Percentiles rank a stretch among this genome's conserved stretches.
These are phyloP conservation scores for Macrolepiota fuliginosa DNA, from an alignment of 768 basidiomycete genomes.

Conservation along the genomic window DNA sequence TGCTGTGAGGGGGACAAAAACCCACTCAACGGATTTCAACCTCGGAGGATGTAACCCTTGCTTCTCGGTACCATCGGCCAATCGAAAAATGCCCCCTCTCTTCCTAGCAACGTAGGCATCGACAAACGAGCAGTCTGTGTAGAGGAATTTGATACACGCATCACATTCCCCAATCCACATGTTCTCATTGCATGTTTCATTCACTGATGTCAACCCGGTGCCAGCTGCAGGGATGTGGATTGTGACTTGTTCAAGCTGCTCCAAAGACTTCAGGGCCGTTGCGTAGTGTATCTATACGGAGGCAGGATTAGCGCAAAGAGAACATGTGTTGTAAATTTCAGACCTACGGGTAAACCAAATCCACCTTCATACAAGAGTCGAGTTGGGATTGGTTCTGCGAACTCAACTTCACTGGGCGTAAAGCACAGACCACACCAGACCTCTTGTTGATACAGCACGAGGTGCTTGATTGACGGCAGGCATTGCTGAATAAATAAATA, in stretches of 20 bases:
- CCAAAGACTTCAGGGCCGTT: neutral
- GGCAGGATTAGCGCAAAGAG: neutral
- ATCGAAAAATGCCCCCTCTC: neutral
- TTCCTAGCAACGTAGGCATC: neutral
- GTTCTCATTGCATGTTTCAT: neutral
- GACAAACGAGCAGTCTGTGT: neutral
- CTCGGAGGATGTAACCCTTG: neutral
- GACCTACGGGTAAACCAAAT: conserved; percentile 2
- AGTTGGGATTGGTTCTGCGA: neutral
- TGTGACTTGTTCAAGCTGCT: neutral
- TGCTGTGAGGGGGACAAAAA: neutral
- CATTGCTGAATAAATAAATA: neutral
- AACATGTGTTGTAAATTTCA: neutral
- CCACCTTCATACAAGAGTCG: conserved; percentile 1
- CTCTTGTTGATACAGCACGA: neutral
- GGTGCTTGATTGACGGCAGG: neutral
- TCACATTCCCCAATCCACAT: conserved; percentile 13
- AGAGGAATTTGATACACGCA: neutral
- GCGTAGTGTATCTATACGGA: conserved; percentile 6
- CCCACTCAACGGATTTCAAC: neutral
- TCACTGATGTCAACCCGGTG: neutral
- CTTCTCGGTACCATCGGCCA: neutral
- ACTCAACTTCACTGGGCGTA: neutral
- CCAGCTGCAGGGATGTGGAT: neutral
- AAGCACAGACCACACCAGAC: conserved; percentile 11